phyloP scores from a whole-genome alignment of 495 filamentous ascomycete species.

The Neurospora terricola region DNA sequence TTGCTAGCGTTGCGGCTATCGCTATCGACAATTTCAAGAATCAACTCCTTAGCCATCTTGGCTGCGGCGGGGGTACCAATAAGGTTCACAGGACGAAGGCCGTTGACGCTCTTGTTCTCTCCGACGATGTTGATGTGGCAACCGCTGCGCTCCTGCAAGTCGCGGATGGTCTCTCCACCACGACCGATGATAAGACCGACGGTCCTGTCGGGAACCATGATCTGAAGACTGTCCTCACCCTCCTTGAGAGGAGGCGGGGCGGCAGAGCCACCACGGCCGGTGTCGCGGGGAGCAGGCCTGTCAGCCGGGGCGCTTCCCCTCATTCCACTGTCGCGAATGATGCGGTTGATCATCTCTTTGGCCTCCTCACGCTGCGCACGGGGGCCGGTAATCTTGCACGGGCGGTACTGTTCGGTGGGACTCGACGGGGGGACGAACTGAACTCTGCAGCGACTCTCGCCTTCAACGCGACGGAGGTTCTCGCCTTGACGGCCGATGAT shows the following conservation, averaged over 20 bases:
- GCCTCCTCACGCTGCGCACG: constrained; percentile 57
- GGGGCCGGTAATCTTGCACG: constrained; percentile 68
- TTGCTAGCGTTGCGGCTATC: constrained; percentile 51
- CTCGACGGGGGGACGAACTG: constrained; percentile 68
- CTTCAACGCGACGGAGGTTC: constrained; percentile 67
- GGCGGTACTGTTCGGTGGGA: constrained; percentile 55
- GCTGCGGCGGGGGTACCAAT: constrained; percentile 62
- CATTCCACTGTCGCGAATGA: constrained; percentile 74
- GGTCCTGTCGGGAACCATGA: constrained; percentile 84
- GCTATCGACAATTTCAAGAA: constrained; percentile 81
- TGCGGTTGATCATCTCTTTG: constrained; percentile 63
- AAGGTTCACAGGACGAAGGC: constrained; percentile 72
- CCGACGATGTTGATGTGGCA: constrained; percentile 86
- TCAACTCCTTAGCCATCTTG: constrained; percentile 61
- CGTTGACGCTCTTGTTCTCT: constrained; percentile 76
- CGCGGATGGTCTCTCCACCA: constrained; percentile 78
- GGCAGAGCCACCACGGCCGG: constrained; percentile 15
- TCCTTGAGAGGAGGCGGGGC: constrained; percentile 45
- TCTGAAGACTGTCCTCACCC: constrained; percentile 66
- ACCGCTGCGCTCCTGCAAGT: constrained; percentile 74
- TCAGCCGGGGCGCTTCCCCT: constrained; percentile 36
- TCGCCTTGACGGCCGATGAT: constrained; percentile 80
- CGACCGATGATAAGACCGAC: constrained; percentile 79
- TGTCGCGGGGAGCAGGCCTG: constrained; percentile 10
- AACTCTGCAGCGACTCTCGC: constrained; percentile 62